Evolutionary conservation across 1,139 yeast genomes (phyloP).

Genomic region (Taphrina communis): DNA sequence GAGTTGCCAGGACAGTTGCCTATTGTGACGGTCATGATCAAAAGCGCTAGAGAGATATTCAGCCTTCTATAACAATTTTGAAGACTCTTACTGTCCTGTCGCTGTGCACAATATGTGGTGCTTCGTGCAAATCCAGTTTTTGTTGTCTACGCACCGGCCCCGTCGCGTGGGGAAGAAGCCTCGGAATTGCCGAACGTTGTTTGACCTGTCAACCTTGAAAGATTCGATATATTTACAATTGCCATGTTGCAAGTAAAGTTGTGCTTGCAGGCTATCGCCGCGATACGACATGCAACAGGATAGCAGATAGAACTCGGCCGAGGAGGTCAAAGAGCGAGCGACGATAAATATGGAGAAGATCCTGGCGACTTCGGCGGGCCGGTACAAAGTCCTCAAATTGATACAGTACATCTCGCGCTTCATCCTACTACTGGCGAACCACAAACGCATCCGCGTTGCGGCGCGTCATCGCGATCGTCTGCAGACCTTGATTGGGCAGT

Average conservation of each 20-base stretch:
- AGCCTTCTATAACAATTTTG: neutral
- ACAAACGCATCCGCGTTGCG: conserved; percentile 7
- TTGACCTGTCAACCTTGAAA: too few species aligned
- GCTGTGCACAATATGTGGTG: neutral
- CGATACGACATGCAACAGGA: too few species aligned
- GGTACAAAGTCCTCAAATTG: conserved; percentile 34
- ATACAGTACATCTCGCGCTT: conserved; percentile 28
- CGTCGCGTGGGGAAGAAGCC: neutral
- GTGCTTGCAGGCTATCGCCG: too few species aligned
- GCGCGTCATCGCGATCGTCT: neutral
- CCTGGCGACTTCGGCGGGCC: conserved; percentile 27
- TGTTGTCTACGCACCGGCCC: neutral
- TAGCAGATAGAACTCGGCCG: too few species aligned
- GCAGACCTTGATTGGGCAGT: conserved; percentile 7
- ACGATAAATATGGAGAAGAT: conserved; percentile 8
- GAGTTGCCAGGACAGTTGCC: neutral
- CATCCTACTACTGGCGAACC: conserved; percentile 11
- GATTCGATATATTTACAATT: neutral
- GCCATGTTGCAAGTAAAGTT: neutral
- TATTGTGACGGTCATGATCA: neutral
- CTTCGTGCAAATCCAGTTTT: neutral
- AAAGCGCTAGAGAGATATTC: conserved; percentile 2
- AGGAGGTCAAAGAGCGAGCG: too few species aligned
- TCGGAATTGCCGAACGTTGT: conserved; percentile 3
- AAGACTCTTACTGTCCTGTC: neutral